These are phyloP conservation scores for Cercospora sojina DNA, from an alignment of 2,329 filamentous ascomycete genomes.

Conservation along the genomic window DNA sequence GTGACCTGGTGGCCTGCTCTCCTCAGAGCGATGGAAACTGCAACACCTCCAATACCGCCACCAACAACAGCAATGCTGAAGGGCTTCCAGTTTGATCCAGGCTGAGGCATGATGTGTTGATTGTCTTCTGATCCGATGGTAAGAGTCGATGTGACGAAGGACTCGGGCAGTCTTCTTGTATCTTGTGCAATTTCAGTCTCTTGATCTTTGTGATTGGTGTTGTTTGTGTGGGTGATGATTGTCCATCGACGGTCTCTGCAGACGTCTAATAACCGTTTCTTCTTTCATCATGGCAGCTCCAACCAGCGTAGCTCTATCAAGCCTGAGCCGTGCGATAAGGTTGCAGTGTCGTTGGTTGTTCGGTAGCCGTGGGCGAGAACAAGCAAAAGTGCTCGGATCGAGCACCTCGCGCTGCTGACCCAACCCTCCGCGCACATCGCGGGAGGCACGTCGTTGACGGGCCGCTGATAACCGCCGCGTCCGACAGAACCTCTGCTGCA, in stretches of 20 bases:
- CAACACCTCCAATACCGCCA: conserved; percentile 56
- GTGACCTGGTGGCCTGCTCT: conserved; percentile 57
- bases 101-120: conserved; percentile 17
- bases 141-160: neutral
- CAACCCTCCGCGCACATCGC: neutral
- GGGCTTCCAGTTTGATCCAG: conserved; percentile 27
- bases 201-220: conserved; percentile 2
- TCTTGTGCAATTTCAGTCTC: neutral
- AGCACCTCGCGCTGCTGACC: conserved; percentile 1
- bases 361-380: conserved; percentile 4
- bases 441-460: conserved; percentile 3
- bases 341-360: conserved; percentile 3
- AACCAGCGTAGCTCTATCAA: conserved; percentile 6
- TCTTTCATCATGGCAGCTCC: conserved; percentile 13
- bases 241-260: conserved; percentile 8
- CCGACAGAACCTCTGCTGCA: neutral
- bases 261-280: conserved; percentile 20
- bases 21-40: conserved; percentile 52
- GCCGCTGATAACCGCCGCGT: conserved; percentile 14
- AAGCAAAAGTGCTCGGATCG: conserved; percentile 14
- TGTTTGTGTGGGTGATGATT: conserved; percentile 2
- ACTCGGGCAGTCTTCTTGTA: neutral
- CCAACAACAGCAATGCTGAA: conserved; percentile 46
- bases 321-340: conserved; percentile 11
- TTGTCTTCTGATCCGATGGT: neutral